Evolutionary conservation across 2,329 filamentous ascomycete species (phyloP), one percentile per base, ranked within the genome.

Genomic region (Talaromyces atroroseus): DNA sequence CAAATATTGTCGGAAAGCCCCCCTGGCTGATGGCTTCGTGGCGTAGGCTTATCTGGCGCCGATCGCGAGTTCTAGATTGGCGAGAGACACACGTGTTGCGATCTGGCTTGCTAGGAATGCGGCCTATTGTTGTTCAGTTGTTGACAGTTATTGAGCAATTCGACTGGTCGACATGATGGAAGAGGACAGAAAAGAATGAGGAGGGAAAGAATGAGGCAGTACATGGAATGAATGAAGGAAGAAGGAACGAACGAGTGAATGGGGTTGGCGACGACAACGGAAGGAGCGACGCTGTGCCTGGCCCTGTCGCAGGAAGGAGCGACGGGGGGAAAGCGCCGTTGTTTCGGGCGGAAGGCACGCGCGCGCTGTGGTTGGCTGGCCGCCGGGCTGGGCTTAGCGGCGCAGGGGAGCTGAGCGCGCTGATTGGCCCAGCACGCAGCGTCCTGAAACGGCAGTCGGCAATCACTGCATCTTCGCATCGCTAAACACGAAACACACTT

Each of bases 331-430:
- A n/a, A n/a, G 45, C 18, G 34, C 34, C 48, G 45, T 45, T 38
- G 52, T 54, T 54, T 54, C 52, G 48, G n/a, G 23, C 38, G 21
- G 32, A 20, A 32, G 52, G 52, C 29, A 54, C 52, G 8, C 23
- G 5, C 7, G 32, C 16, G 32, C 46, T 38, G 21, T 49, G 32
- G 40, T 49, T 54, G 44, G 52, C 46, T 20, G 45, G 24, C 24
- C 21, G 16, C 10, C 34, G 24, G 12, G 24, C 50, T 14, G 16
- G 32, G 38, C 49, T 34, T 26, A 4, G 40, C 8, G 6, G 40
- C n/a, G 40, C 40, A 42, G 40, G 40, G 40, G 40, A 44, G 40
- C 20, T 8, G 18, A 1, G 18, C n/a, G 26, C 40, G 3, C 40
- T 21, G 20, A 44, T 44, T 44, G 40, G 40, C 40, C 18, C 10